phyloP scores from a whole-genome alignment of 1,139 yeast genomes.

The Kodamaea sp. region DNA sequence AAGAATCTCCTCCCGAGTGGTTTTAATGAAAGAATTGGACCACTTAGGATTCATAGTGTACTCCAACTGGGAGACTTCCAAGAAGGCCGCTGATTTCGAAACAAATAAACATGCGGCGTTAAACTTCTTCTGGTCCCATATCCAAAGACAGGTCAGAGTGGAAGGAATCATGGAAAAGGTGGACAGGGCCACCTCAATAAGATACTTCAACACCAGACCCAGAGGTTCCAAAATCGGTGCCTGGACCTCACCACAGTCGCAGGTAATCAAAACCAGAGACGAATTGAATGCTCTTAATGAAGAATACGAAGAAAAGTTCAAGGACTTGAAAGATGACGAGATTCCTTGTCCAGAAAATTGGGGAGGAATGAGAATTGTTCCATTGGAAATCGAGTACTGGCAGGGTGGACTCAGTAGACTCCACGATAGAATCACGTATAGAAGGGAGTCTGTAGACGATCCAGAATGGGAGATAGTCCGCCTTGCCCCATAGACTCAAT shows the following conservation, averaged over 20 bases:
- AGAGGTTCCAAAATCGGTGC: constrained; percentile 94
- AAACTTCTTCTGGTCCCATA: constrained; percentile 89
- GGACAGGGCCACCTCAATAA: constrained; percentile 67
- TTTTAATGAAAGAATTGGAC: constrained; percentile 87
- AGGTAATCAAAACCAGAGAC: constrained; percentile 54
- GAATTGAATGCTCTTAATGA: constrained; percentile 58
- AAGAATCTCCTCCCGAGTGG: constrained; percentile 79
- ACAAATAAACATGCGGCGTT: constrained; percentile 79
- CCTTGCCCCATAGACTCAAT: constrained; percentile 78
- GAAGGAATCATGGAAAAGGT: constrained; percentile 84
- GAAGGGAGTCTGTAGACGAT: constrained; percentile 49
- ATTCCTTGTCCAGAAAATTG: constrained; percentile 91
- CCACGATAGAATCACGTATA: constrained; percentile 85
- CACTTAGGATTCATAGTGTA: constrained; percentile 81
- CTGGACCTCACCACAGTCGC: constrained; percentile 92
- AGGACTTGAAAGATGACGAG: constrained; percentile 53
- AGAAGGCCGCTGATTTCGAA: constrained; percentile 69
- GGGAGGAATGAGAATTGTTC: constrained; percentile 92
- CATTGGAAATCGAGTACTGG: constrained; percentile 94
- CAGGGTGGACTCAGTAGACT: constrained; percentile 90
- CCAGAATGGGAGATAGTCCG: constrained; percentile 63
- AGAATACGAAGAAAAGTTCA: constrained; percentile 58
- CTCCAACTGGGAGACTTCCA: constrained; percentile 88
- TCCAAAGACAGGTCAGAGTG: constrained; percentile 89
- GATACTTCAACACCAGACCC: constrained; percentile 85